Conservation (phyloP, 2,329 filamentous ascomycete species). For the Thielaviopsis punctulata region DNA sequence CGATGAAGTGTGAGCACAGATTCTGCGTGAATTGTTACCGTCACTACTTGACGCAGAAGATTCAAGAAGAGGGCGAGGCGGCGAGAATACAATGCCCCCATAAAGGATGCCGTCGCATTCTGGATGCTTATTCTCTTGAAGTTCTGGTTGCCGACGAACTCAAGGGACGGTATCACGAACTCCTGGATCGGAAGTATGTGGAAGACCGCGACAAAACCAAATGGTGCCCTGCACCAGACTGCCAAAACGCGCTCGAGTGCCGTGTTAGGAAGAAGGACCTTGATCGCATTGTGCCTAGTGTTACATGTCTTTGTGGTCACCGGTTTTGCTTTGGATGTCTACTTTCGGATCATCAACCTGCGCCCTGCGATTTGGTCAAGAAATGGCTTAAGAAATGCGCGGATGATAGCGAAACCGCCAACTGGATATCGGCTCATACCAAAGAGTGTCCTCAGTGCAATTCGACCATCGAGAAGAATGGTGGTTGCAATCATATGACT, state of each 20-base stretch:
- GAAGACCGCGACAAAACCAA: slow-evolving; percentile 92
- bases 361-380: slow-evolving; percentile 81
- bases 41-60: slow-evolving; percentile 84
- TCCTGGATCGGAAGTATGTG: slow-evolving; percentile 87
- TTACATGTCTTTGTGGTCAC: slow-evolving; percentile 68
- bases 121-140: slow-evolving; percentile 77
- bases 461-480: slow-evolving; percentile 98
- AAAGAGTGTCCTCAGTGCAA: slow-evolving; percentile 95
- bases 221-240: slow-evolving; percentile 98
- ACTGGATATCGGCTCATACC: slow-evolving; percentile 98
- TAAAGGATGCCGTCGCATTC: slow-evolving; percentile 71
- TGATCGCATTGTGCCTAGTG: slow-evolving; percentile 70
- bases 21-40: slow-evolving; percentile 88
- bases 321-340: slow-evolving; percentile 93
- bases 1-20: slow-evolving; percentile 85
- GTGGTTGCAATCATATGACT: slow-evolving; percentile 96
- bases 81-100: slow-evolving; percentile 87
- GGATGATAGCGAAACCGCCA: slow-evolving; percentile 93
- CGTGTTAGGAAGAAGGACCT: slow-evolving; percentile 75
- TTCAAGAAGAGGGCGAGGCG: slow-evolving; percentile 86
- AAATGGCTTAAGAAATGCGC: slow-evolving; percentile 97
- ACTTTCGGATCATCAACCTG: slow-evolving; percentile 77
- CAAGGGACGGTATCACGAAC: slow-evolving; percentile 53
- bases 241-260: slow-evolving; percentile 82
- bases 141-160: slow-evolving; percentile 48